phyloP scores from a whole-genome alignment of 192 early-diverging fungal species.

The Coemansia sp. region DNA sequence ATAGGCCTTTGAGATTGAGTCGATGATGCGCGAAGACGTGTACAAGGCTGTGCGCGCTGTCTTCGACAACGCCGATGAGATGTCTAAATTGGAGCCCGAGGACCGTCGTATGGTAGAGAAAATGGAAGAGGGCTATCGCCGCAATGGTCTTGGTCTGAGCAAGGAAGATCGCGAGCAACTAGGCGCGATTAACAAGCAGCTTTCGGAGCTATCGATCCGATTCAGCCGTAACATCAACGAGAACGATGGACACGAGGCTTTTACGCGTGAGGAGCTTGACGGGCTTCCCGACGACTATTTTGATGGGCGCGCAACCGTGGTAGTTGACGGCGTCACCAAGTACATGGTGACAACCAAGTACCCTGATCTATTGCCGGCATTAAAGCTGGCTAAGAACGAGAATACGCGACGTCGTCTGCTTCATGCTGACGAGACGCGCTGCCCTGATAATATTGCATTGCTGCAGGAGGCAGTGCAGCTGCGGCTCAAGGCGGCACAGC shows the following conservation, averaged over 20 bases:
- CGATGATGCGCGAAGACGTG: constrained; percentile 63
- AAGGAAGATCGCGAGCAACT: constrained; percentile 61
- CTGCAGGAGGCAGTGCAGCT: constrained; percentile 59
- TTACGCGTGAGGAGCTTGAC: constrained; percentile 62
- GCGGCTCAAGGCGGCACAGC: constrained; percentile 55
- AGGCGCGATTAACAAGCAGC: constrained; percentile 62
- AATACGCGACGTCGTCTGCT: constrained; percentile 56
- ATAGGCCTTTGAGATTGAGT: constrained; percentile 65
- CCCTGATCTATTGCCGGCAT: constrained; percentile 53
- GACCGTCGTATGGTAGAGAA: constrained; percentile 70
- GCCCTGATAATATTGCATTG: constrained; percentile 60
- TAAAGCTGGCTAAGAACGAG: constrained; percentile 57
- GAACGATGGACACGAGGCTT: constrained; percentile 56
- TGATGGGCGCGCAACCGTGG: constrained; percentile 57
- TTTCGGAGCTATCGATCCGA: constrained; percentile 67
- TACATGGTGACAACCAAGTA: constrained; percentile 76
- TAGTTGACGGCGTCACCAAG: constrained; percentile 61
- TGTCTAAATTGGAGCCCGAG: constrained; percentile 58
- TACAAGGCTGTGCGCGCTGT: constrained; percentile 59
- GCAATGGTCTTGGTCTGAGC: constrained; percentile 70
- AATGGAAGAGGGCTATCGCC: constrained; percentile 62
- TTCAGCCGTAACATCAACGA: constrained; percentile 73
- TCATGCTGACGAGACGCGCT: constrained; percentile 57
- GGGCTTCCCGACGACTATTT: constrained; percentile 74
- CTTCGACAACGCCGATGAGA: constrained; percentile 48